These are phyloP conservation scores for Phytopythium aichiense DNA, from an alignment of 352 stramenopile genomes.

Conservation along the genomic window DNA sequence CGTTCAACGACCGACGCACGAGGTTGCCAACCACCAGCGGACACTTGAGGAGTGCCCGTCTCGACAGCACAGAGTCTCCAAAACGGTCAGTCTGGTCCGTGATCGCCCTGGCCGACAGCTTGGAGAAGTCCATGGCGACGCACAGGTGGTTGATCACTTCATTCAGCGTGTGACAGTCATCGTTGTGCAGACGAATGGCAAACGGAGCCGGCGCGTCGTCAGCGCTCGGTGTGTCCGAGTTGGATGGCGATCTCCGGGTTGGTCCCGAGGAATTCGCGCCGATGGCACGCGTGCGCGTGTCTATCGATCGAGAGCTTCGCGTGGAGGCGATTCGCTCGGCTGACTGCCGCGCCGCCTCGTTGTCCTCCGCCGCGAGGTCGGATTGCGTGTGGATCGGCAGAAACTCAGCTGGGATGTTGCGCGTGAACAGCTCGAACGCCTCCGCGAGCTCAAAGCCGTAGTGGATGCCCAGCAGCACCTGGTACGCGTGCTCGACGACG, in stretches of 20 bases:
- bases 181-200: constrained; percentile 76
- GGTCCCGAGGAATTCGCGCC: not conserved
- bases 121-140: constrained; percentile 48
- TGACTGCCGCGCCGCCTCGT: constrained; percentile 3
- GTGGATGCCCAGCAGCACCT: constrained; percentile 59
- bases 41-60: constrained; percentile 45
- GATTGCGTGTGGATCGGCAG: constrained; percentile 33
- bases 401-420: constrained; percentile 41
- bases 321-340: not conserved
- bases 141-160: constrained; percentile 73
- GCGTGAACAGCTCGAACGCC: constrained; percentile 65
- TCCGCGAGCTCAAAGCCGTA: constrained; percentile 70
- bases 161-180: constrained; percentile 74
- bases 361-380: constrained; percentile 24
- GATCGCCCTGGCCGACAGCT: constrained; percentile 34
- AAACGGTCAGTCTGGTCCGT: constrained; percentile 59
- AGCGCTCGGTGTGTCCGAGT: not conserved
- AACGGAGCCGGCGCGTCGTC: constrained; percentile 23
- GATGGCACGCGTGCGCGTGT: not conserved
- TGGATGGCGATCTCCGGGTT: not conserved
- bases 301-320: not conserved
- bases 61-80: constrained; percentile 48
- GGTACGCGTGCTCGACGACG: constrained; percentile 72
- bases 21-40: constrained; percentile 40
- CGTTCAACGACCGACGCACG: constrained; percentile 60